Percentiles rank a stretch among this genome's conserved stretches.
Conservation (phyloP, 768 basidiomycete genomes). For the Sporobolomyces phaffii region DNA sequence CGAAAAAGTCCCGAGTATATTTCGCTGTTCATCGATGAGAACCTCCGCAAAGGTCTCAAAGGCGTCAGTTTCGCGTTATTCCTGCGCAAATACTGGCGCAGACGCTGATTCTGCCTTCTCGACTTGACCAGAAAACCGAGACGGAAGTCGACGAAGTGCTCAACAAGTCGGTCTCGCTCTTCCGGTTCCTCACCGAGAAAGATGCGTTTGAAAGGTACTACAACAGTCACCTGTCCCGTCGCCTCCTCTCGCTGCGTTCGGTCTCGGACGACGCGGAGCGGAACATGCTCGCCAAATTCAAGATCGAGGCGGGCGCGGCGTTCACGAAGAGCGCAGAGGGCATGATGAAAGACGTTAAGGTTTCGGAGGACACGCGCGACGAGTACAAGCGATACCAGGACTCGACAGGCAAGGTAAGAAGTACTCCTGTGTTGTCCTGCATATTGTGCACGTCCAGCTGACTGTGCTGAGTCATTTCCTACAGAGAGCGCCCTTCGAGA, state of each 20-base stretch:
- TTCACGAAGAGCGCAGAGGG: constrained; percentile 97
- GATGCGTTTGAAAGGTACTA: constrained; percentile 98
- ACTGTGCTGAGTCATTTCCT: background rate
- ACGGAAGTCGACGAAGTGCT: constrained; percentile 78
- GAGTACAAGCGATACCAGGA: constrained; percentile 62
- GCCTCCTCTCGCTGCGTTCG: constrained; percentile 75
- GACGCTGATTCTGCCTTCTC: background rate
- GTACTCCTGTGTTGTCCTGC: constrained; percentile 40
- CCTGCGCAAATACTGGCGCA: background rate
- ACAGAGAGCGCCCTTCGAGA: constrained; percentile 68
- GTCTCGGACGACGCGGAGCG: constrained; percentile 96
- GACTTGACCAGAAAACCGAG: constrained; percentile 72
- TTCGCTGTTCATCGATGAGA: constrained; percentile 93
- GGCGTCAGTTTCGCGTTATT: constrained; percentile 48
- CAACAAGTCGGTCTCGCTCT: constrained; percentile 93
- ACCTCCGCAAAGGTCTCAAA: constrained; percentile 87
- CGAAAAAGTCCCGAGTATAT: constrained; percentile 86
- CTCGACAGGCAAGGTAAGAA: constrained; percentile 55
- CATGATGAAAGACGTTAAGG: constrained; percentile 96
- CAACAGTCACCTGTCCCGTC: constrained; percentile 89
- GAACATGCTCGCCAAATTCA: constrained; percentile 93
- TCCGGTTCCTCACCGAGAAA: constrained; percentile 89
- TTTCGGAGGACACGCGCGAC: constrained; percentile 73
- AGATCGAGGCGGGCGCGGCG: constrained; percentile 89
- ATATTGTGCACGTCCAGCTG: background rate